phyloP scores from a whole-genome alignment of 1,284 basidiomycete genomes.

The Hypsizygus ulmarius region DNA sequence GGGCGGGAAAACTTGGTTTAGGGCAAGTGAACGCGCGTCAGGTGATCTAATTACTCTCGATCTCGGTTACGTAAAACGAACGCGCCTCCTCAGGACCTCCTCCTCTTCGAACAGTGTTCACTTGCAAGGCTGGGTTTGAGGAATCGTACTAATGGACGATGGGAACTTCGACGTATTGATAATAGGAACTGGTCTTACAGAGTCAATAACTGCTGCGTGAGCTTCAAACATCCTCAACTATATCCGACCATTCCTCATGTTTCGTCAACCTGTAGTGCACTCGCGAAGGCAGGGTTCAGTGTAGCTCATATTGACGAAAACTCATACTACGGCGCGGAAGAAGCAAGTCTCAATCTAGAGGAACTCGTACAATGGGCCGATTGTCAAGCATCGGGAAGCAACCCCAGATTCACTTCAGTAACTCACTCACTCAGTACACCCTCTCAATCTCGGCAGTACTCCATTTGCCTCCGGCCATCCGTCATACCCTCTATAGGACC shows the following conservation, averaged over 20 bases:
- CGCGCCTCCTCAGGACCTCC: not conserved
- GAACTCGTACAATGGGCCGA: conserved; percentile 77
- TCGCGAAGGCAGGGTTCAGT: conserved; percentile 83
- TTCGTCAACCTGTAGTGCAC: conserved; percentile 52
- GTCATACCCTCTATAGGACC: conserved; percentile 81
- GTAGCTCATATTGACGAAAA: conserved; percentile 89
- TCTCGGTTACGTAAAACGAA: not conserved
- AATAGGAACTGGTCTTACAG: conserved; percentile 83
- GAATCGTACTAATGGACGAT: conserved; percentile 29
- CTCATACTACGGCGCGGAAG: conserved; percentile 80
- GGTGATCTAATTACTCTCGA: conserved; percentile 16
- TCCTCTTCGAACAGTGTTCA: not conserved
- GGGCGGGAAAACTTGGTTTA: conserved; percentile 25
- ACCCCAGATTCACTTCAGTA: conserved; percentile 38
- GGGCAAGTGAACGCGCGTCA: conserved; percentile 31
- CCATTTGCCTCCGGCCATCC: conserved; percentile 81
- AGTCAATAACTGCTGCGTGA: conserved; percentile 90
- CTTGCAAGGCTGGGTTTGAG: not conserved
- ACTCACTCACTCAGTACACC: conserved; percentile 43
- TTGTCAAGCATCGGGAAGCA: conserved; percentile 22
- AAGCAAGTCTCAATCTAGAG: conserved; percentile 80
- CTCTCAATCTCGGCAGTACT: conserved; percentile 72
- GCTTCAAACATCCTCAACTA: conserved; percentile 33
- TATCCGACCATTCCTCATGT: conserved; percentile 13
- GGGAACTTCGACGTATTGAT: conserved; percentile 75